Base-by-base conservation (phyloP, 2,329 filamentous ascomycete species). In the Aspergillus tanneri region DNA sequence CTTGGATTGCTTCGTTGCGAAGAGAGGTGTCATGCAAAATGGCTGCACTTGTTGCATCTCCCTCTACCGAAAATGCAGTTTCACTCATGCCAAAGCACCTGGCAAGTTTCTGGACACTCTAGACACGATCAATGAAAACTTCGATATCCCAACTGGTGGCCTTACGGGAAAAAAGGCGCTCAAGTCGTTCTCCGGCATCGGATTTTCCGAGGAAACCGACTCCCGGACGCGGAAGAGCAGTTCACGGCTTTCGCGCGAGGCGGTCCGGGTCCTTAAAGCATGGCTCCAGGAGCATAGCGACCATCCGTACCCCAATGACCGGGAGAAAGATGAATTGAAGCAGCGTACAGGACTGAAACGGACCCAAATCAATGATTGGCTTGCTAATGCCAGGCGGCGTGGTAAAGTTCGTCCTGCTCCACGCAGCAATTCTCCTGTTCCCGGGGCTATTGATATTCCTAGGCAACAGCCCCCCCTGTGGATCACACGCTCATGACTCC, bases 291-390 rank as follows among this genome's bases (percentile, higher is more conserved):
- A 83, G 5, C 90, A 96, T 64, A 82, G 81, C 61, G 80, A 87
- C 43, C 88, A 95, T 59, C 91, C 90, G 0, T 96, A 96, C 64
- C 90, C 91, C 4, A 91, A 83, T 25, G 90, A 95, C 35, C 84
- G 90, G 49, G 88, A 96, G 64, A 95, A 92, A 63, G 87, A 90
- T 56, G 80, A 83, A 53, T 76, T 96, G 21, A 86, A 90, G 68
- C 78, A 81, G 38, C 81, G 87, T 59, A 96, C 90, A 1, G 89
- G 90, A 6, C 77, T 96, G 32, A 90, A 83, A 66, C 83, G 88
- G 60, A 86, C 80, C 11, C 91, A 96, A 63, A 92, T 96, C 59
- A 86, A 85, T 9, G 95, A 95, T 66, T 96, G 90, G 90, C 82
- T 96, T 38, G 90, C 90, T 50, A 96, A 96, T 68, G 90, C 90